These are phyloP conservation scores for Phlegmacium glaucopus DNA, from an alignment of 768 basidiomycete genomes.

Conservation along the genomic window DNA sequence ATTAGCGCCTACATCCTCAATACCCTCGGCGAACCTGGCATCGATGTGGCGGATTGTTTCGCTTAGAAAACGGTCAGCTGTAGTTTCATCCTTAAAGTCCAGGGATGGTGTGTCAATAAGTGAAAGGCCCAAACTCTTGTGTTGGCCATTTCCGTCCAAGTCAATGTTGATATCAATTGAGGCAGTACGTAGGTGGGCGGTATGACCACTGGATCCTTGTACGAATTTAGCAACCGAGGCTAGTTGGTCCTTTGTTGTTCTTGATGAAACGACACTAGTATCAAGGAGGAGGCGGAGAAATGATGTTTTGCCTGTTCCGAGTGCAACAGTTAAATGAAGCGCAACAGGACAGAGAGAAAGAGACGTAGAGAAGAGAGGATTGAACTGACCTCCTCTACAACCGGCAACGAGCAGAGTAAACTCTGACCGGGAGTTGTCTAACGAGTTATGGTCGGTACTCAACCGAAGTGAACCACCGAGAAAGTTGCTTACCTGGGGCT, in stretches of 20 bases:
- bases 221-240: slow-evolving; percentile 80
- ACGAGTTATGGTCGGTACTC: slow-evolving; percentile 11
- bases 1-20: slow-evolving; percentile 63
- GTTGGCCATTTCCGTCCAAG: slow-evolving; percentile 40
- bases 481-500: slow-evolving; percentile 33
- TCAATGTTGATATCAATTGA: slow-evolving; percentile 70
- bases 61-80: slow-evolving; percentile 58
- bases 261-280: slow-evolving; percentile 64
- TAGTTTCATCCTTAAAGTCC: slow-evolving; percentile 64
- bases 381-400: slow-evolving; percentile 58
- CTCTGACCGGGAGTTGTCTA: slow-evolving; percentile 36
- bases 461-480: slow-evolving; percentile 16
- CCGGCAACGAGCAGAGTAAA: slow-evolving; percentile 80
- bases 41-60: slow-evolving; percentile 76
- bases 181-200: slow-evolving; percentile 66
- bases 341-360: slow-evolving; percentile 6
- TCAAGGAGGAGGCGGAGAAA: slow-evolving; percentile 84
- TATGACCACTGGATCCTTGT: slow-evolving; percentile 69
- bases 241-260: slow-evolving; percentile 70
- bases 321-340: slow-evolving; percentile 18
- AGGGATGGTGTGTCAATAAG: slow-evolving; percentile 83
- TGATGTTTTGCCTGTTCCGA: slow-evolving; percentile 73
- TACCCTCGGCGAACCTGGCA: slow-evolving; percentile 64
- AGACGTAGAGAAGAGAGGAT: neutral
- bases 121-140: slow-evolving; percentile 56